These are phyloP conservation scores for Citrus sinensis DNA, from an alignment of 345 rosid species.

Conservation along the genomic window DNA sequence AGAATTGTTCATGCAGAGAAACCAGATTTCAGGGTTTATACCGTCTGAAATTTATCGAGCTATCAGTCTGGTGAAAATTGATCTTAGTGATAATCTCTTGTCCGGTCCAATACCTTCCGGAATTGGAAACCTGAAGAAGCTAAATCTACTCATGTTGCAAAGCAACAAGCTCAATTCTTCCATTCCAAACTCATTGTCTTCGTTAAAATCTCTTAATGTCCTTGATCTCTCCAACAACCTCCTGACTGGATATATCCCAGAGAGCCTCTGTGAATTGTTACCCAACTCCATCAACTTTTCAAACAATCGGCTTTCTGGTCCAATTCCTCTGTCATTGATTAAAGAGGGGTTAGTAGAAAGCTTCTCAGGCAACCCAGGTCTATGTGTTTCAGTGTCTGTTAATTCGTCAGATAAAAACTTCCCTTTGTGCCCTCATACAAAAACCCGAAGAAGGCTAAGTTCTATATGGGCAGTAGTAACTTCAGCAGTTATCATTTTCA, in stretches of 20 bases:
- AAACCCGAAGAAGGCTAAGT: slow-evolving; percentile 45
- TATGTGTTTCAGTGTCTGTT: slow-evolving; percentile 56
- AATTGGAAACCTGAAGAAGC: slow-evolving; percentile 64
- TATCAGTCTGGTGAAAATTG: slow-evolving; percentile 77
- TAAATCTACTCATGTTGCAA: slow-evolving; percentile 70
- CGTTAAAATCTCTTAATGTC: slow-evolving; percentile 68
- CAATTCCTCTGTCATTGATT: slow-evolving; percentile 67
- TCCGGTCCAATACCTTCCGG: slow-evolving; percentile 78
- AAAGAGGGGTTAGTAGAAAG: slow-evolving; percentile 74
- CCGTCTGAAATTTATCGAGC: slow-evolving; percentile 70
- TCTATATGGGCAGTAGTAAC: slow-evolving; percentile 59
- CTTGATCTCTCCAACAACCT: slow-evolving; percentile 80
- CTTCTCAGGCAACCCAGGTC: slow-evolving; percentile 80
- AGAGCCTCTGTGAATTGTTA: slow-evolving; percentile 51
- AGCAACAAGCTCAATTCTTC: slow-evolving; percentile 58
- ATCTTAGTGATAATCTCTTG: slow-evolving; percentile 70
- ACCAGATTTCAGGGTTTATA: slow-evolving; percentile 60
- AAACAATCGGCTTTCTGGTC: slow-evolving; percentile 77
- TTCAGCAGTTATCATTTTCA: slow-evolving; percentile 44
- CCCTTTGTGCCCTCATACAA: slow-evolving; percentile 51
- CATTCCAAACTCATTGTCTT: slow-evolving; percentile 69
- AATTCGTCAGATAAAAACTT: slow-evolving; percentile 45
- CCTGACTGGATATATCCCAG: slow-evolving; percentile 73
- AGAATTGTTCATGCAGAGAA: slow-evolving; percentile 74
- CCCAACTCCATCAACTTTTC: slow-evolving; percentile 80